Evolutionary conservation across 2,329 filamentous ascomycete species (phyloP), one percentile per base, ranked within the genome.

Genomic region (Fusarium albosuccineum): DNA sequence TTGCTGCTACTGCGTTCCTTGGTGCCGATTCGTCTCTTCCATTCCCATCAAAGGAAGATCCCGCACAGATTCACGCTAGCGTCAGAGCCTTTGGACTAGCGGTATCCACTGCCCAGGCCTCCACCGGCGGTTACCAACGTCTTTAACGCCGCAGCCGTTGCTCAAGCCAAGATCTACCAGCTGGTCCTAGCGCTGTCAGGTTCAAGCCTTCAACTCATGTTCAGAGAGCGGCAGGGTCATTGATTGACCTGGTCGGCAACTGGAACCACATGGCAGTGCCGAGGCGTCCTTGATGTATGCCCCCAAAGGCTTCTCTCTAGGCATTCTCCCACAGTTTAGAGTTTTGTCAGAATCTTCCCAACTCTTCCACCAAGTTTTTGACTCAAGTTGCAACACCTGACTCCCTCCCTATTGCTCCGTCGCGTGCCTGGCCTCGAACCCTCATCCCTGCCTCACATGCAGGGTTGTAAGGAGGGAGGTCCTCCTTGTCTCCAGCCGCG

Each of bases 121-220:
- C 39, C 37, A 52, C 14, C 13, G 14, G 29, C 13, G 17, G 17
- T 22, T 22, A 4, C 17, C 17, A 22, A 40, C 48, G 30, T 37
- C 37, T 52, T 44, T 53, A 26, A 68, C 65, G 57, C 65, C 65
- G 57, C 39, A 68, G 52, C 65, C 57, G 44, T 44, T 61, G n/a
- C 34, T n/a, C 22, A 33, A 57, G 45, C 45, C 45, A 48, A 48
- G 45, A 34, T 37, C n/a, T 51, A 59, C 53, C 44, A n/a, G 48
- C 45, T 64, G 52, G 34, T 44, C 34, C 29, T 50, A 51, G 50
- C 50, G 44, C 17, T 22, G 17, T 22, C 17, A 22, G 17, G 17
- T 22, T 22, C 17, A 22, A 22, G 17, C 17, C 17, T 22, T 22
- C 17, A 22, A 48, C 27, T 45, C 44, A 16, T 16, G 27, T 8